Evolutionary conservation across 306 rosid species (phyloP).

Genomic region (Fragaria ananassa): DNA sequence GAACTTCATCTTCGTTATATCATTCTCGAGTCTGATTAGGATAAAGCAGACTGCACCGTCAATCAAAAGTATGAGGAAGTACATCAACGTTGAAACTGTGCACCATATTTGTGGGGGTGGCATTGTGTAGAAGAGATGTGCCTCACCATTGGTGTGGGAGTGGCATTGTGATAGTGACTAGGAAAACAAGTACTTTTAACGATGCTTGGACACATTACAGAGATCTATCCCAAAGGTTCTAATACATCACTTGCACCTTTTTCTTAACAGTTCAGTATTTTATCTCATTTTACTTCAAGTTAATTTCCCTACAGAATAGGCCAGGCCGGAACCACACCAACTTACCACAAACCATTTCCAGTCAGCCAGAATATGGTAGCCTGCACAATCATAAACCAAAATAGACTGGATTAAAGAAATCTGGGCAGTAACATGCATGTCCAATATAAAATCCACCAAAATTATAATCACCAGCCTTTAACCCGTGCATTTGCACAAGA

Average conservation of each 20-base stretch:
- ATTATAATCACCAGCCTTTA: too few species aligned
- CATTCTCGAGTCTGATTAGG: too few species aligned
- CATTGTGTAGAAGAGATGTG: background rate
- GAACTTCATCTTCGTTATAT: too few species aligned
- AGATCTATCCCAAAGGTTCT: background rate
- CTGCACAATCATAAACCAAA: constrained; percentile 29
- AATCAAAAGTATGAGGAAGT: too few species aligned
- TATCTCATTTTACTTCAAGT: background rate
- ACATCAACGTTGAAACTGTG: background rate
- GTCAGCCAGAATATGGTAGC: constrained; percentile 58
- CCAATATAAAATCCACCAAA: background rate
- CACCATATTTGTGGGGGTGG: background rate
- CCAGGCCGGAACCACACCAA: background rate
- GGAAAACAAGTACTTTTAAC: background rate
- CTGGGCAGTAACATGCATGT: background rate
- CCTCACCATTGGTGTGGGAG: background rate
- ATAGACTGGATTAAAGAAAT: background rate
- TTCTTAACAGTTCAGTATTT: background rate
- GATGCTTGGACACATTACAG: background rate
- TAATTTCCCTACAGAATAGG: background rate
- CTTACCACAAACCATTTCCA: background rate
- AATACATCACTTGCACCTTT: background rate
- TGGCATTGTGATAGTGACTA: background rate
- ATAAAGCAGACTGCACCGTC: too few species aligned
- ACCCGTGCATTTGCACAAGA: too few species aligned